Base-by-base conservation (phyloP, 2,329 filamentous ascomycete genomes). In the Paramyrothecium sp. region DNA sequence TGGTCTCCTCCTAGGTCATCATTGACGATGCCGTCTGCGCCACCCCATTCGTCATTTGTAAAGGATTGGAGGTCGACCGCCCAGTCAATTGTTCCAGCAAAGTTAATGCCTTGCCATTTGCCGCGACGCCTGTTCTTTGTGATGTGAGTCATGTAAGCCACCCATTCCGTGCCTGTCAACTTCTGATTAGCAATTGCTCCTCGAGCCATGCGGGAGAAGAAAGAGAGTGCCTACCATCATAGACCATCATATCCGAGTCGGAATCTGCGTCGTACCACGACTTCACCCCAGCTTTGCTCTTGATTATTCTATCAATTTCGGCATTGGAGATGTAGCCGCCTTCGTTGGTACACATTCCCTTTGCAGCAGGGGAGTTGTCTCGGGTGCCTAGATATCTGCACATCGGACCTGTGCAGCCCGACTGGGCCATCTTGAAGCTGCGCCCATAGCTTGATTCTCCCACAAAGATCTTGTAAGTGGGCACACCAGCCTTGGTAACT, bases 401-500 rank as follows among this genome's bases (percentile, higher is more conserved):
- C 34, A 46, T 22, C 2, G 58, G 60, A 1, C 61, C 60, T 2
- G 48, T 56, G 58, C 68, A 71, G 11, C 58, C 55, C 0, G 61
- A 16, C 1, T 61, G n/a, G 2, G 59, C 49, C 68, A 72, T 69
- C 20, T 66, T 53, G 58, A 74, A 71, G 3, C 59, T 64, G 1
- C 72, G 61, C 0, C 69, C 72, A 49, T 73, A 74, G 56, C 64
- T 71, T 2, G 62, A 54, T 1, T 72, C 60, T 1, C 71, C 71
- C 2, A 73, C 68, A 2, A 68, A 51, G 3, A 74, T 50, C 53
- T 72, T 73, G 56, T 61, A 60, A 0, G 68, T 63, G 0, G 65
- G 60, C 0, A 68, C 65, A 7, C 69, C 69, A 1, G 69, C 70
- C 44, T 70, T 71, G 8, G 74, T 78, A 54, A 75, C 41, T 46